These are phyloP conservation scores for Tetrapisispora fleetii DNA, from an alignment of 805 yeast species.

Conservation along the genomic window DNA sequence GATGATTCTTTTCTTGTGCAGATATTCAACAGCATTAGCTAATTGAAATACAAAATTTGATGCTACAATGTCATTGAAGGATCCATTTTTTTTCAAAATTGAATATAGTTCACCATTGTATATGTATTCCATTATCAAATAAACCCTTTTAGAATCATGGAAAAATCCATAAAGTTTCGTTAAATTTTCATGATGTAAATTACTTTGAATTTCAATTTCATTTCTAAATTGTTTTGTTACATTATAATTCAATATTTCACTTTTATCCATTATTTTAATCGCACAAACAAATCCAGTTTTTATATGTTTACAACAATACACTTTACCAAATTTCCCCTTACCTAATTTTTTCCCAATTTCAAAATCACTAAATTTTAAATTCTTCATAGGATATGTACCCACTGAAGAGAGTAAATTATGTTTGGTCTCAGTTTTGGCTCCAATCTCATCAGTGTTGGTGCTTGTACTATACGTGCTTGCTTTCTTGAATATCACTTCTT, in stretches of 20 bases:
- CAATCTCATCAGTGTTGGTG: not conserved
- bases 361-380: conserved; percentile 41
- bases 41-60: conserved; percentile 75
- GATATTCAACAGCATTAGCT: conserved; percentile 64
- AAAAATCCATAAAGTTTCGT: conserved; percentile 79
- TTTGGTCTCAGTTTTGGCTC: not conserved
- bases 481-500: not conserved
- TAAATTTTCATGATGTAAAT: conserved; percentile 68
- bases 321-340: conserved; percentile 88
- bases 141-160: conserved; percentile 70
- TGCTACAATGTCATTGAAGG: conserved; percentile 66
- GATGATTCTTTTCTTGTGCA: conserved; percentile 72
- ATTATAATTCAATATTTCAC: conserved; percentile 61
- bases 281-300: conserved; percentile 76
- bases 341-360: conserved; percentile 84
- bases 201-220: conserved; percentile 85
- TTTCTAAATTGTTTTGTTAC: conserved; percentile 80
- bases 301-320: conserved; percentile 77
- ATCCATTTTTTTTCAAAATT: conserved; percentile 45
- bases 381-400: conserved; percentile 2
- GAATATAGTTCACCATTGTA: conserved; percentile 81
- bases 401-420: not conserved
- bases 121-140: conserved; percentile 75
- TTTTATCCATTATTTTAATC: conserved; percentile 80
- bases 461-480: not conserved